Base-by-base conservation (phyloP, 2,329 filamentous ascomycete species). In the Diaporthe sp. region DNA sequence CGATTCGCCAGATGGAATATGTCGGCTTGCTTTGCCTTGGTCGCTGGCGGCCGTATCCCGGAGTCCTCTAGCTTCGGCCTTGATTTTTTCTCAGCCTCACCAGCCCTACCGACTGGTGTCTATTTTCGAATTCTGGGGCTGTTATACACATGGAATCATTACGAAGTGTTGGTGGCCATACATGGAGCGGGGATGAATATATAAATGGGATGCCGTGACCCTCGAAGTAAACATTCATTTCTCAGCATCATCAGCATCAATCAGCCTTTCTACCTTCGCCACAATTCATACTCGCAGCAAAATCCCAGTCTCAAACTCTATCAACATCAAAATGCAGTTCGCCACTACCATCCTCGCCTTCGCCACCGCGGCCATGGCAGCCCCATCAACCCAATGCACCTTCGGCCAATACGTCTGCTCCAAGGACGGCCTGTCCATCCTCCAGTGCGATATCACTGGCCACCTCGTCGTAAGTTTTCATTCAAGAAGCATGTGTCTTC, bases 381-480 rank as follows among this genome's bases (percentile, higher is more conserved):
- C 75, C 28, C 75, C 76, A n/a, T 22, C 42, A 12, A 22, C 44
- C 19, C 22, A 55, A 17, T 78, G 76, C 75, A 70, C 57, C 49
- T 77, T 77, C 17, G 76, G 76, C 70, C 61, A 76, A 65, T 78
- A 78, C 46, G 10, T 60, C 19, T 78, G 76, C 73, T 71, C 70
- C 44, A 10, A n/a, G 28, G 71, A 77, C 19, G 65, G 73, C 34
- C 39, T 34, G 7, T 72, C 62, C 46, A 77, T 78, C 55, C 39
- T 37, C 8, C 71, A 75, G 39, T 77, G 76, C 34, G 72, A 76
- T 22, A 76, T 77, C 68, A n/a, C n/a, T 22, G 68, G 70, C 17
- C 17, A 70, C n/a, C 76, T 60, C 28, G 72, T 76, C 19, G 76
- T 76, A n/a, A 68, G 75, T 75, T 22, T 12, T 25, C 19, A 25